Base-by-base conservation (phyloP, 352 stramenopile species). In the Hyaloperonospora brassicae region DNA sequence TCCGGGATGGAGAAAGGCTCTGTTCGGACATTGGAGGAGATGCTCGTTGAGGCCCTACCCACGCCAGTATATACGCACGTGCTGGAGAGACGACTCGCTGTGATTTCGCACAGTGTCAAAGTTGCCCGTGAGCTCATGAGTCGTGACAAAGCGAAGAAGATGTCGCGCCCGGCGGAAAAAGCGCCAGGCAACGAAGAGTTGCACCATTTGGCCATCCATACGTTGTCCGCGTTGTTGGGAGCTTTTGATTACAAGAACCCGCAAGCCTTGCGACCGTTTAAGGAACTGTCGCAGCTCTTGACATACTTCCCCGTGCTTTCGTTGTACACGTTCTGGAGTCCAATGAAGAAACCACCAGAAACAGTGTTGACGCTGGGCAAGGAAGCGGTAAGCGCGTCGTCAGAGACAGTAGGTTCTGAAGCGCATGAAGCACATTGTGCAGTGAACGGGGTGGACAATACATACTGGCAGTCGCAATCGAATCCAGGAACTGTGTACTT, bases 281-380 rank as follows among this genome's bases (percentile, higher is more conserved):
- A 90, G 59, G 84, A 95, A 45, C 68, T 95, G 49, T 70, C 77
- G 7, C 71, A 79, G n/a, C 52, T 95, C 25, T 62, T 95, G n/a
- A 65, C 59, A 24, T 84, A 62, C 63, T 92, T 93, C 24, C 82
- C 82, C 0, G 66, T 73, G 40, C 61, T 95, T 11, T 93, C 84
- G 40, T 51, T 95, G 36, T 92, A 86, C 49, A 77, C 82, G 14
- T 95, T 89, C 52, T 95, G 84, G 84, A 91, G 82, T 40, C 84
- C 84, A 6, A 68, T 56, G n/a, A 85, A 81, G 41, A 76, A 72
- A 25, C 59, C 65, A 10, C 79, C 80, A 0, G 80, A 95, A 50
- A 77, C 73, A 34, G 39, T 66, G 13, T 58, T 93, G 5, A 21
- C 50, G 23, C 21, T 95, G 13, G 24, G 49, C 1, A 71, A 68